Evolutionary conservation across 2,329 filamentous ascomycete species (phyloP).

Genomic region (Lanzia echinophila): DNA sequence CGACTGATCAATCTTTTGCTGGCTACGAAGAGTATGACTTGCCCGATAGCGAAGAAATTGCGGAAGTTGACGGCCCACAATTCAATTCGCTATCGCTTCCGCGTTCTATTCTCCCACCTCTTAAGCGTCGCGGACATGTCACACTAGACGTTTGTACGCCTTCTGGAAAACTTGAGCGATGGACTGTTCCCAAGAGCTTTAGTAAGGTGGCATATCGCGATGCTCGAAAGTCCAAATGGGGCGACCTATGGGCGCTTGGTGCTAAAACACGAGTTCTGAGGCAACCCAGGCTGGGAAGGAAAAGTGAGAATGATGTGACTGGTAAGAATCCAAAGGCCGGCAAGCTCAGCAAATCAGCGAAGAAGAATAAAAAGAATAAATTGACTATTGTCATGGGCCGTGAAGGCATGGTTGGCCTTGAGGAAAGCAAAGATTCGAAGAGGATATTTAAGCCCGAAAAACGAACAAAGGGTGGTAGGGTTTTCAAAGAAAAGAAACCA

Average conservation of each 20-base stretch:
- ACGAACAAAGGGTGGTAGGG: constrained; percentile 31
- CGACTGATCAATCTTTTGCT: constrained; percentile 60
- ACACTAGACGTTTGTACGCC: constrained; percentile 89
- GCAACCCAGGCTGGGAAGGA: constrained; percentile 51
- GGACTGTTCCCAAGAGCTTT: constrained; percentile 81
- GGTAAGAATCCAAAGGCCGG: constrained; percentile 33
- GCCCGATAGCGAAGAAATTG: constrained; percentile 14
- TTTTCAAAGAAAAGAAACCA: constrained; percentile 32
- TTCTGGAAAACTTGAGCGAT: constrained; percentile 77
- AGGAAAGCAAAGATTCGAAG: constrained; percentile 20
- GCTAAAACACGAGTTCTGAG: constrained; percentile 74
- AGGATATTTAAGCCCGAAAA: constrained; percentile 23
- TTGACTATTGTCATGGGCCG: constrained; percentile 34
- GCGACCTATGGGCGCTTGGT: constrained; percentile 90
- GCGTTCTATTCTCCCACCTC: constrained; percentile 67
- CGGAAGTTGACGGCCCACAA: constrained; percentile 18
- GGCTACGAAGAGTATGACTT: constrained; percentile 56
- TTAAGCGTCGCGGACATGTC: constrained; percentile 85
- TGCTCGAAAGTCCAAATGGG: constrained; percentile 84
- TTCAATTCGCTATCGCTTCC: constrained; percentile 64
- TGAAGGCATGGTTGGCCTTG: constrained; percentile 24
- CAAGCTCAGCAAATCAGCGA: constrained; percentile 24
- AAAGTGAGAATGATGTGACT: constrained; percentile 15
- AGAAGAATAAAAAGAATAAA: constrained; percentile 39
- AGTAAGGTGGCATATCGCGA: constrained; percentile 81